Base-by-base conservation (phyloP, 1,284 basidiomycete species). In the Agroathelia rolfsii region DNA sequence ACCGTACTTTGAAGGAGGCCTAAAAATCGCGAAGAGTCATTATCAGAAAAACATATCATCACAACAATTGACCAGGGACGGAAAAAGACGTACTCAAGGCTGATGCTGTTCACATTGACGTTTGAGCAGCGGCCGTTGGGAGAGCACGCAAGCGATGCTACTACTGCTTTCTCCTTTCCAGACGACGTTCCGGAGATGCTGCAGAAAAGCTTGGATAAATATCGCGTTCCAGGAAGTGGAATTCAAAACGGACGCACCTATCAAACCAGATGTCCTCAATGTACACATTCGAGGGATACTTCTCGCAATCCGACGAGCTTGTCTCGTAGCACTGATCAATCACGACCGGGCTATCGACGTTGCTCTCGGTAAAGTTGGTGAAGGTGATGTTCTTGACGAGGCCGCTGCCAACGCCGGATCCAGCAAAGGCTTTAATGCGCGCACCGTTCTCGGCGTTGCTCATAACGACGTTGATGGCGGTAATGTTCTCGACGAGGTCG, bases 401-500 rank as follows among this genome's bases (percentile, higher is more conserved):
- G 2, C 76, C 76, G 14, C 59, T 60, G 6, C 76, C 76, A 7
- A 76, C 73, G 24, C 72, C 69, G 2, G 61, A 60, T 0, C 75
- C 75, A 6, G 72, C 73, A 52, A 69, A 77, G 3, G 72, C 72
- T 50, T 79, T 79, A 51, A 79, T 78, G n/a, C 75, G 61, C 0
- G 73, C 74, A 1, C 74, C 76, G 41, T 78, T 76, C 39, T 72
- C 58, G 6, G 72, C 68, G 36, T 76, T 72, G 14, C 61, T 53
- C 72, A 77, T 77, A 13, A 58, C 62, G 37, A 78, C 58, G 42
- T 75, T 70, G 33, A 64, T 63, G 13, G 66, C 67, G 7, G 63
- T 59, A n/a, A 79, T 64, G 44, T 81, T 72, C 37, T 71, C 59
- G n/a, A 80, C 73, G 28, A 83, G 74, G 45, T 79, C 76, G 30